phyloP scores from a whole-genome alignment of 2,329 filamentous ascomycete species.

The Metarhizium anisopliae region DNA sequence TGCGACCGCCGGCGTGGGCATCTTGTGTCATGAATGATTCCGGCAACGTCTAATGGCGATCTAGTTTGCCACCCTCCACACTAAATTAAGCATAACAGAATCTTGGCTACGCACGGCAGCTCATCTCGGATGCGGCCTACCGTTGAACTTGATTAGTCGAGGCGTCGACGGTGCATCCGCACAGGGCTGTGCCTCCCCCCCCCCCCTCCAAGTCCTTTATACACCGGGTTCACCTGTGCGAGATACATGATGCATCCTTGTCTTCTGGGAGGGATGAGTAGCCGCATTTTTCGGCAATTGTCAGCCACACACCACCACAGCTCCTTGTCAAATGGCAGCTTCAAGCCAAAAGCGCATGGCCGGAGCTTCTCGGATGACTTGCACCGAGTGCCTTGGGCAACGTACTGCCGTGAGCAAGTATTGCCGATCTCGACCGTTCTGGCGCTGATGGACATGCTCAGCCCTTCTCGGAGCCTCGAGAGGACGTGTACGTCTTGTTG shows the following conservation, averaged over 20 bases:
- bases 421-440: background rate
- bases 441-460: background rate
- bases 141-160: no score
- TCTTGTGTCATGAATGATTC: background rate
- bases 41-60: background rate
- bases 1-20: background rate
- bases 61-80: background rate
- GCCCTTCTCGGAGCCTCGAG: background rate
- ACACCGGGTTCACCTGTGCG: no score
- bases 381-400: background rate
- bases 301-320: no score
- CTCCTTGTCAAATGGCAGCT: no score
- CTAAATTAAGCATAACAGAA: background rate
- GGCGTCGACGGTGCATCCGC: no score
- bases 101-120: background rate
- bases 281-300: no score
- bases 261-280: no score
- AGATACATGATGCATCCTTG: no score
- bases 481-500: no score
- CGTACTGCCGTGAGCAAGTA: background rate
- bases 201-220: no score
- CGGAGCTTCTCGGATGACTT: background rate
- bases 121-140: background rate
- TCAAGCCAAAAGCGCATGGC: background rate
- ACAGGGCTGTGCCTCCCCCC: no score